phyloP scores from a whole-genome alignment of 2,329 filamentous ascomycete genomes.

The Endocalyx cinctus region DNA sequence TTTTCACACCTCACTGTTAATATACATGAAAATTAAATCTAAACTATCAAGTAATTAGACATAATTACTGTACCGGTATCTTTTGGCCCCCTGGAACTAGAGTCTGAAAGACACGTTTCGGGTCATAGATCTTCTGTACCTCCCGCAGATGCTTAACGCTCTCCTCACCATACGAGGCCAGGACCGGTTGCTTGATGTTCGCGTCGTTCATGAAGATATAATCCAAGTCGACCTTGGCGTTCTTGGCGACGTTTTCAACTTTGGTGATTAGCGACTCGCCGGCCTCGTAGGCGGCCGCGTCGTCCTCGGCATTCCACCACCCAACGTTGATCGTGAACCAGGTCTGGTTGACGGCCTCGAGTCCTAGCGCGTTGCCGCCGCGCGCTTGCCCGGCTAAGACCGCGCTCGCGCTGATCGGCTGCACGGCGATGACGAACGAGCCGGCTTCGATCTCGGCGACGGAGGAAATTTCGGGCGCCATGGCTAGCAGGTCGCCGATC shows the following conservation, averaged over 20 bases:
- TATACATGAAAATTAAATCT: too few relatives aligned
- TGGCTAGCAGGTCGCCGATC: constrained; percentile 1
- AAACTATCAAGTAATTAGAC: too few relatives aligned
- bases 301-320: constrained; percentile 5
- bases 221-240: not conserved
- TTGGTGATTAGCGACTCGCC: not conserved
- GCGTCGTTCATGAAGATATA: constrained; percentile 11
- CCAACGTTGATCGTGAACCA: constrained; percentile 3
- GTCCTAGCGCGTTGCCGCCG: constrained; percentile 6
- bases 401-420: constrained; percentile 4
- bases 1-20: too few relatives aligned
- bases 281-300: not conserved
- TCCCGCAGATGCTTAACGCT: constrained; percentile 2
- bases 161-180: constrained; percentile 2
- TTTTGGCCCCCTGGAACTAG: constrained; percentile 4
- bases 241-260: not conserved
- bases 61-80: too few relatives aligned
- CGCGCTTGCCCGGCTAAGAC: constrained; percentile 1
- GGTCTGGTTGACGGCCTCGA: constrained; percentile 5
- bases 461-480: constrained; percentile 3
- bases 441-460: constrained; percentile 1
- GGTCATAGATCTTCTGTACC: constrained; percentile 4
- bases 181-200: constrained; percentile 2
- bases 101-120: constrained; percentile 3
- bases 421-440: constrained; percentile 4